Conservation (phyloP, 2,329 filamentous ascomycete genomes). For the Fusarium pseudonygamai region DNA sequence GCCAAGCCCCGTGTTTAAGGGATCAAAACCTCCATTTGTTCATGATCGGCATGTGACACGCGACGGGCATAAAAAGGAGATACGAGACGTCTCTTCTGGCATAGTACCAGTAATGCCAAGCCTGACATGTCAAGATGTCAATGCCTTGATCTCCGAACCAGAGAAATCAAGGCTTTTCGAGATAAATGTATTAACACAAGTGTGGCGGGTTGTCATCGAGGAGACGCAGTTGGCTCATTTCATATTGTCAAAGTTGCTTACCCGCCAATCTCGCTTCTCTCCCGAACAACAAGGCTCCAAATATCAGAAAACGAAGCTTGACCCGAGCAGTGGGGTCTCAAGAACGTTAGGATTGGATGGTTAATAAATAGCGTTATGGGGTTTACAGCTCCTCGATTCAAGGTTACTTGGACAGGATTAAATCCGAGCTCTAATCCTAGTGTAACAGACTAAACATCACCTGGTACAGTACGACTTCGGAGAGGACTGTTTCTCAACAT, state of each 20-base stretch:
- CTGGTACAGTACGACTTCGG: conserved; percentile 1
- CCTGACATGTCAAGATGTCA: neutral
- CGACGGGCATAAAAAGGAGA: conserved; percentile 16
- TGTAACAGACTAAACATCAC: neutral
- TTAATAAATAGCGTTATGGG: conserved; percentile 22
- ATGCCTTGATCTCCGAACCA: neutral
- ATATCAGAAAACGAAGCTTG: conserved; percentile 10
- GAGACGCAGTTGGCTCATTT: conserved; percentile 27
- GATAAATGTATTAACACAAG: neutral
- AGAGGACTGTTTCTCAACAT: neutral
- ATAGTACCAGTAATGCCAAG: conserved; percentile 6
- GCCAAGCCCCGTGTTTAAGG: conserved; percentile 18
- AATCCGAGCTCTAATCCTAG: conserved; percentile 12
- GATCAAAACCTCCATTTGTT: neutral
- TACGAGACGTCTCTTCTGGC: neutral
- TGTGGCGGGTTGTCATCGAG: conserved; percentile 27
- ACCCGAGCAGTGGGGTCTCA: neutral
- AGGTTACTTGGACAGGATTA: conserved; percentile 15
- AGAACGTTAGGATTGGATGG: neutral
- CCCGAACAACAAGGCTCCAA: neutral
- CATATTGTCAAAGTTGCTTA: neutral
- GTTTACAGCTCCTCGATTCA: conserved; percentile 4
- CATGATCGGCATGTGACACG: conserved; percentile 26
- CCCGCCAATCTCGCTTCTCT: conserved; percentile 5
- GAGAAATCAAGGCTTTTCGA: neutral